A percentile compares a stretch with the other conserved stretches of the same genome.
Conservation (phyloP, 2,329 filamentous ascomycete genomes). For the Cordyceps cateniannulata region DNA sequence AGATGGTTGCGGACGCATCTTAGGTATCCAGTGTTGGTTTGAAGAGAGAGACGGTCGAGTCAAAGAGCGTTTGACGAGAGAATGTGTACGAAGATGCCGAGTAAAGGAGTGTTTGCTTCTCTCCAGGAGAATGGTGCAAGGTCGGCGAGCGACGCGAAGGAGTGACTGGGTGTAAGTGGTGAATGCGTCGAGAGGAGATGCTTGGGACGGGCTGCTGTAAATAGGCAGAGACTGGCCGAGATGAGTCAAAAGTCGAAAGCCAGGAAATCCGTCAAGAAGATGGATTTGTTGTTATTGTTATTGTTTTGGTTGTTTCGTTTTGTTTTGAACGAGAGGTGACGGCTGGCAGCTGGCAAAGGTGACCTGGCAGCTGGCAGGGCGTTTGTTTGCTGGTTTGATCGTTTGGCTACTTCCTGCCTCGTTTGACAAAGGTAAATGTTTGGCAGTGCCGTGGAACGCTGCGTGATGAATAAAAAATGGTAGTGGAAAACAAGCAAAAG, state of each 20-base stretch:
- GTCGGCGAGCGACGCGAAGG: background rate
- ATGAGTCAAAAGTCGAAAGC: background rate
- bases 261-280: background rate
- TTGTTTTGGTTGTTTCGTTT: background rate
- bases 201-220: background rate
- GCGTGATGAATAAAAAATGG: background rate
- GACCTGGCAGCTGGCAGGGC: background rate
- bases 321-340: background rate
- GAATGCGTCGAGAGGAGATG: background rate
- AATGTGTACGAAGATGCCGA: background rate
- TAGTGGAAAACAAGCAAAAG: background rate
- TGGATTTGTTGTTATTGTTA: background rate
- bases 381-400: background rate
- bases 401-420: background rate
- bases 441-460: background rate
- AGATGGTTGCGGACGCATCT: constrained; percentile 14
- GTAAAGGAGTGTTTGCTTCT: background rate
- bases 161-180: background rate
- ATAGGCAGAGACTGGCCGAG: background rate
- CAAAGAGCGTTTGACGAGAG: background rate
- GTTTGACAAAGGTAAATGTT: background rate
- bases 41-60: background rate
- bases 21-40: background rate
- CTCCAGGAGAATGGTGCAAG: background rate
- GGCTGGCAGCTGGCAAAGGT: constrained; percentile 3